phyloP scores from a whole-genome alignment of 2,329 filamentous ascomycete genomes.

The Blumeria hordei region DNA sequence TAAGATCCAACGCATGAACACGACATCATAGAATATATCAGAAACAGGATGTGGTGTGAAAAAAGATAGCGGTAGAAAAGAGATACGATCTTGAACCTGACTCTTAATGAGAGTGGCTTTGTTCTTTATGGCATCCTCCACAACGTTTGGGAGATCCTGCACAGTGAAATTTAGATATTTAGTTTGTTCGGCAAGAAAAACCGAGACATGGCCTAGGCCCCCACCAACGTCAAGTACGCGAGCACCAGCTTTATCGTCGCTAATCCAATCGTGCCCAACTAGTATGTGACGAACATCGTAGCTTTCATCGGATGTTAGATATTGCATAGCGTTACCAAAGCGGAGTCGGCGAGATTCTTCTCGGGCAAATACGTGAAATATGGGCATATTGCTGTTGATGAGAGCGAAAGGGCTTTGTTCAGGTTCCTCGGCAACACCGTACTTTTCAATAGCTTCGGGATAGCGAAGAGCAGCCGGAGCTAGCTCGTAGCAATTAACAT shows the following conservation, averaged over 20 bases:
- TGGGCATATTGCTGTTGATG: neutral
- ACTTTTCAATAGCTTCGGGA: neutral
- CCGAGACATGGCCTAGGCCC: neutral
- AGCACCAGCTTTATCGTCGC: neutral
- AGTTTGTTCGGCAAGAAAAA: neutral
- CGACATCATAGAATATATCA: neutral
- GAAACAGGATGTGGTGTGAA: neutral
- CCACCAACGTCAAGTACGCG: neutral
- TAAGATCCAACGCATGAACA: neutral
- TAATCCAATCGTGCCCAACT: neutral
- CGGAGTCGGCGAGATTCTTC: neutral
- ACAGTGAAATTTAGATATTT: neutral
- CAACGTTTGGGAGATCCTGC: neutral
- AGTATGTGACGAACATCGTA: neutral
- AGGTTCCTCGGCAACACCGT: neutral
- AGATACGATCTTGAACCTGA: neutral
- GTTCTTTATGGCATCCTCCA: neutral
- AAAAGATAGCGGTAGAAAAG: neutral
- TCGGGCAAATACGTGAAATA: neutral
- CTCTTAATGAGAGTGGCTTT: neutral
- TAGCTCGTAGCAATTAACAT: neutral
- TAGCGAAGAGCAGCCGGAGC: neutral
- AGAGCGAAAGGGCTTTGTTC: conserved; percentile 1
- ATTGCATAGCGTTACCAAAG: neutral
- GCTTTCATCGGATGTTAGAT: neutral